phyloP scores from a whole-genome alignment of 2,329 filamentous ascomycete genomes.

The Ophiostoma ulmi region DNA sequence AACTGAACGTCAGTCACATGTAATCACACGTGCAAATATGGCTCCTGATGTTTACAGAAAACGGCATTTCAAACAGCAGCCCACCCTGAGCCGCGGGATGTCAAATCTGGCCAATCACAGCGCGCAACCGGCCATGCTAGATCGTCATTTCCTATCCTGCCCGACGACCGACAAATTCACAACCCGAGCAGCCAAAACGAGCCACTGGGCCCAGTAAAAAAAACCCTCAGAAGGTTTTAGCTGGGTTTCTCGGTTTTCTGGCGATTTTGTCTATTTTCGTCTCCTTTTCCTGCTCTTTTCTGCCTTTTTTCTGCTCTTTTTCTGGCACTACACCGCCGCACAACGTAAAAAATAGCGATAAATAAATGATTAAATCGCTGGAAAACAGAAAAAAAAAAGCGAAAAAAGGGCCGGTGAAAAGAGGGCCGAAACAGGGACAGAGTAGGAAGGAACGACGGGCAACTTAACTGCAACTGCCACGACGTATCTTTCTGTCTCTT shows the following conservation, averaged over 20 bases:
- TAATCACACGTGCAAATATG: constrained; percentile 16
- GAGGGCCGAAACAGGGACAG: constrained; percentile 23
- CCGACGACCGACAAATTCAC: constrained; percentile 25
- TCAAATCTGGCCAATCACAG: constrained; percentile 16
- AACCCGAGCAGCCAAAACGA: constrained; percentile 19
- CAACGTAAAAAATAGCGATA: constrained; percentile 15
- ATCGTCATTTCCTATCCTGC: constrained; percentile 25
- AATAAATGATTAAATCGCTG: not conserved
- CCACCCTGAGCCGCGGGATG: constrained; percentile 8
- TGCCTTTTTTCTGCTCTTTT: too few relatives aligned
- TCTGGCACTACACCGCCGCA: constrained; percentile 10
- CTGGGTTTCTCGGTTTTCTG: not conserved
- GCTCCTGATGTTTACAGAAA: not conserved
- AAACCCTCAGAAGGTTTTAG: constrained; percentile 15
- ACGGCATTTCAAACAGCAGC: not conserved
- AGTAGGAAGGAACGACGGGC: not conserved
- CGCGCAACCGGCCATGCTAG: not conserved
- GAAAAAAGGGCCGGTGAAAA: constrained; percentile 21
- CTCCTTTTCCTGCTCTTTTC: not conserved
- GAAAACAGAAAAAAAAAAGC: not conserved
- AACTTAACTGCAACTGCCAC: not conserved
- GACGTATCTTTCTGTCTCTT: not conserved
- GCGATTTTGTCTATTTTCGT: constrained; percentile 1
- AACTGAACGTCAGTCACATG: constrained; percentile 15
- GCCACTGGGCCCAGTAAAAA: constrained; percentile 16